Evolutionary conservation across 805 yeast species (phyloP).

Genomic region (Metschnikowia henanensis): DNA sequence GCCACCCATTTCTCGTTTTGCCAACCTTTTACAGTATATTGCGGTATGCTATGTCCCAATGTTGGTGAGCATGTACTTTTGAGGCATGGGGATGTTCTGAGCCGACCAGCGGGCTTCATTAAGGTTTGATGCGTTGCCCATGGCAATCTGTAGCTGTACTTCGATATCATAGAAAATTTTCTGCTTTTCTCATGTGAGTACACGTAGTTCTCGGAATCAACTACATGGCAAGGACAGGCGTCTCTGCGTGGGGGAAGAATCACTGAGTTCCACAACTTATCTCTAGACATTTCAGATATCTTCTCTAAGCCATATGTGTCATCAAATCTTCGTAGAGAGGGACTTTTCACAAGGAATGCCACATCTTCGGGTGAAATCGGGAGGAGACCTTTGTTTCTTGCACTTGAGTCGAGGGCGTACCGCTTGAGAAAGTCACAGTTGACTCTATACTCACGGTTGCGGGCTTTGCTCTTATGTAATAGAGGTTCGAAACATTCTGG

Average conservation of each 20-base stretch:
- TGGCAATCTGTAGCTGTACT: conserved; percentile 25
- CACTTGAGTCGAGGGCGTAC: conserved; percentile 19
- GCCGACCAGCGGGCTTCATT: conserved; percentile 38
- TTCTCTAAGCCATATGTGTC: conserved; percentile 6
- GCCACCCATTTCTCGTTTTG: conserved; percentile 17
- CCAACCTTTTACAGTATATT: conserved; percentile 22
- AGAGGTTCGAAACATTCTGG: conserved; percentile 3
- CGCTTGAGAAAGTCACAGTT: conserved; percentile 18
- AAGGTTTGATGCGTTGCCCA: conserved; percentile 22
- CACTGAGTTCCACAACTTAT: conserved; percentile 30
- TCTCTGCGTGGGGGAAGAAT: conserved; percentile 54
- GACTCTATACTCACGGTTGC: conserved; percentile 18
- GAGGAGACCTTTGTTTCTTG: conserved; percentile 12
- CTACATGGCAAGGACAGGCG: conserved; percentile 20
- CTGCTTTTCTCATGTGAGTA: conserved; percentile 23
- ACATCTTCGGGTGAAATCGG: conserved; percentile 10
- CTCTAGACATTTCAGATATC: conserved; percentile 16
- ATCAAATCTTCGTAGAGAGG: conserved; percentile 6
- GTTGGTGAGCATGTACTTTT: conserved; percentile 13
- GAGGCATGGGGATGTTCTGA: conserved; percentile 15
- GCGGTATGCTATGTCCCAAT: conserved; percentile 17
- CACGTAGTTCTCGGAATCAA: conserved; percentile 24
- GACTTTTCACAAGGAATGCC: conserved; percentile 1
- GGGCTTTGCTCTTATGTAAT: neutral
- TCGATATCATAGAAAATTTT: conserved; percentile 18